Conservation (phyloP, 129 eudicot species). For the Rutidosis leptorrhynchoides region DNA sequence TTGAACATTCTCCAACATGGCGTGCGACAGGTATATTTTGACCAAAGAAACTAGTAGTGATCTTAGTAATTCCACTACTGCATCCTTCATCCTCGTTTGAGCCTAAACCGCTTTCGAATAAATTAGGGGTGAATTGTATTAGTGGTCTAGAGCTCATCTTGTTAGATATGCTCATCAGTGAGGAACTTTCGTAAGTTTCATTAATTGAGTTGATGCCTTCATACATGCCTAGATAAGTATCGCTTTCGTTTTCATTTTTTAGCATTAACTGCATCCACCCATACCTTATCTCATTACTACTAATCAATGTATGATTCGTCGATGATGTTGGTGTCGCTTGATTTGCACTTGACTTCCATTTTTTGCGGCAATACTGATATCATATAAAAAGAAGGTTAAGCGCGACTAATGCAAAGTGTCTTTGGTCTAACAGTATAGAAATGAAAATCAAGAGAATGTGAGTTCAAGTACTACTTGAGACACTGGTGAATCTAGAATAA, state of each 20-base stretch:
- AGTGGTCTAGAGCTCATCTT: conserved; percentile 3
- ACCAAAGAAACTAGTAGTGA: neutral
- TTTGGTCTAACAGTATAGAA: too few species aligned
- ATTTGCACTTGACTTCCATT: neutral
- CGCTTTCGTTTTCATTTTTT: conserved; percentile 9
- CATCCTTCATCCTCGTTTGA: conserved; percentile 1
- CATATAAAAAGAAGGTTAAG: neutral
- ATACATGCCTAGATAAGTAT: conserved; percentile 8
- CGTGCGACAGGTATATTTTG: neutral
- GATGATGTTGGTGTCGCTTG: neutral
- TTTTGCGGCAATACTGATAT: conserved; percentile 29
- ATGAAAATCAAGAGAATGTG: too few species aligned
- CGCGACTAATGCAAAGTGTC: neutral
- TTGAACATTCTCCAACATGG: conserved; percentile 9
- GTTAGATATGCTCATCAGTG: neutral
- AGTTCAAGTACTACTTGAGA: too few species aligned
- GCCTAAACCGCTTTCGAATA: neutral
- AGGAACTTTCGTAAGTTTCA: neutral
- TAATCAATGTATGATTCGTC: neutral
- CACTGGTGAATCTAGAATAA: too few species aligned
- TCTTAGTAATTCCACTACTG: conserved; percentile 6
- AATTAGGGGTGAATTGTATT: neutral
- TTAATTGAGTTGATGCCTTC: conserved; percentile 17
- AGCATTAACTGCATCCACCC: conserved; percentile 24
- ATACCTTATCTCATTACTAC: conserved; percentile 17